A percentile compares a stretch with the other conserved stretches of the same genome.
These are phyloP conservation scores for Potentilla sterilis DNA, from an alignment of 306 rosid species.

Conservation along the genomic window DNA sequence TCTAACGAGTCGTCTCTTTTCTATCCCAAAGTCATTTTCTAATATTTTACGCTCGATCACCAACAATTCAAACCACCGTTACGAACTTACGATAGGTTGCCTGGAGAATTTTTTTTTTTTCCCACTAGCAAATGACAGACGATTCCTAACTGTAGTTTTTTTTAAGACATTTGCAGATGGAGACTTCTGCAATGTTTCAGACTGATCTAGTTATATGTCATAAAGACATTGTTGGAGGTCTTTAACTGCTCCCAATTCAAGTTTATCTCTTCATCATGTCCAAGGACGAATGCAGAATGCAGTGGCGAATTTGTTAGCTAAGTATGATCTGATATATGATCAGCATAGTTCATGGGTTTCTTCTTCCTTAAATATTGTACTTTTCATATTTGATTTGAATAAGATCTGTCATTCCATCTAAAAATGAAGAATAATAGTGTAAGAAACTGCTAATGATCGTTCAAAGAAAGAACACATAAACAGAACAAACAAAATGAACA, in stretches of 20 bases:
- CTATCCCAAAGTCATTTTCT: not conserved
- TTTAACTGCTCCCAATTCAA: not conserved
- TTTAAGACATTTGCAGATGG: not conserved
- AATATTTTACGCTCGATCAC: not conserved
- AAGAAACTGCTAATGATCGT: not conserved
- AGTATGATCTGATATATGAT: not conserved
- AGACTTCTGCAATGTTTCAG: not conserved
- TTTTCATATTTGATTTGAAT: not conserved
- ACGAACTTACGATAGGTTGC: no score
- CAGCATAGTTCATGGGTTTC: not conserved
- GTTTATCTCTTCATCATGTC: not conserved
- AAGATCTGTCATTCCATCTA: not conserved
- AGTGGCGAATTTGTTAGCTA: not conserved
- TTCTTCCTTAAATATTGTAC: not conserved
- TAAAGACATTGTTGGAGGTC: not conserved
- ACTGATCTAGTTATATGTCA: no score
- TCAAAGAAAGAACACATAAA: not conserved
- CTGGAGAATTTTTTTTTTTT: not conserved
- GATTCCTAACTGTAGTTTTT: not conserved
- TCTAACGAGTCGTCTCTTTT: not conserved
- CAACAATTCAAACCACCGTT: not conserved
- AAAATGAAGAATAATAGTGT: not conserved
- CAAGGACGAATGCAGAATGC: not conserved
- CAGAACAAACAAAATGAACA: not conserved
- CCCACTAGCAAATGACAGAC: not conserved